These are phyloP conservation scores for Solanum pimpinellifolium DNA, from an alignment of 257 asterid genomes.

Conservation along the genomic window DNA sequence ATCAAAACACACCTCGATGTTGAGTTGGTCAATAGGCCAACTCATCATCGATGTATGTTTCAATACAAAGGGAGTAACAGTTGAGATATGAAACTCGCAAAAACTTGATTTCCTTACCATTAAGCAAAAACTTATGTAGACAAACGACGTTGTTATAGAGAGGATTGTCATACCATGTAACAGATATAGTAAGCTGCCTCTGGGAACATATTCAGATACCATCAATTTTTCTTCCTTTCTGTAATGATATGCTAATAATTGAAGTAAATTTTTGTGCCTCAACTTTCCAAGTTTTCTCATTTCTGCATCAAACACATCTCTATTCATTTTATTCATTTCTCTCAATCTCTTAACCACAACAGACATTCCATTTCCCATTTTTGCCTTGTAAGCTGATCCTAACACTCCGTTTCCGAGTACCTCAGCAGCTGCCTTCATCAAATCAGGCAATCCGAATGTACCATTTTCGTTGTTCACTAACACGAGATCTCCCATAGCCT, in stretches of 20 bases:
- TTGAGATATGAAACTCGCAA: background rate
- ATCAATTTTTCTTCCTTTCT: slow-evolving; percentile 80
- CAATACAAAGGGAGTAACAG: background rate
- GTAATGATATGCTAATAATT: slow-evolving; percentile 73
- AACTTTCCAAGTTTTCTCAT: slow-evolving; percentile 49
- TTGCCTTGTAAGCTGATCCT: slow-evolving; percentile 86
- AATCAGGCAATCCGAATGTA: slow-evolving; percentile 55
- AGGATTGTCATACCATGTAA: slow-evolving; percentile 50
- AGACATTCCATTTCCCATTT: slow-evolving; percentile 46
- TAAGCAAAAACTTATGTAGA: background rate
- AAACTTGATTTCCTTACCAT: background rate
- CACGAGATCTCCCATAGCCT: slow-evolving; percentile 37
- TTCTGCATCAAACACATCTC: slow-evolving; percentile 52
- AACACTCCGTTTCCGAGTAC: slow-evolving; percentile 76
- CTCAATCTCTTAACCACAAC: slow-evolving; percentile 86
- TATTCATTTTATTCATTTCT: slow-evolving; percentile 59
- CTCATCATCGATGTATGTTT: background rate
- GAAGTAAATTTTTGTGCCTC: slow-evolving; percentile 48
- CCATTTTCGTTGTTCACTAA: slow-evolving; percentile 68
- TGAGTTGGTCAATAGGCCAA: background rate
- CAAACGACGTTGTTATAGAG: background rate
- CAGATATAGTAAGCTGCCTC: slow-evolving; percentile 59
- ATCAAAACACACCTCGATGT: background rate
- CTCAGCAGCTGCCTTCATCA: slow-evolving; percentile 99
- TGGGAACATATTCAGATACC: slow-evolving; percentile 53